Evolutionary conservation across 148 eudicot genomes (phyloP).

Genomic region (Fagopyrum esculentum): DNA sequence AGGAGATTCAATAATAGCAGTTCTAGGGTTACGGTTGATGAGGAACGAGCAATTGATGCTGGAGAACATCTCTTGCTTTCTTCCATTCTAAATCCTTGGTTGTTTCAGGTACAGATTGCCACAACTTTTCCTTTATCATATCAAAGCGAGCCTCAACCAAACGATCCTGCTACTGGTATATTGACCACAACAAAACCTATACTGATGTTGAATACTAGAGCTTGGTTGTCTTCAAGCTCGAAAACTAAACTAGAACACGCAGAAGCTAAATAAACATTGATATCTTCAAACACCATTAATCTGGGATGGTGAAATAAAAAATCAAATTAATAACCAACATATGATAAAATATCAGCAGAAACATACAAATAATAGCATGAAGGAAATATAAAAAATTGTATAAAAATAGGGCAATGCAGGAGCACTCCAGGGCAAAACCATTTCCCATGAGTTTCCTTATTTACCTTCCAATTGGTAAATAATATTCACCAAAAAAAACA

Average conservation of each 20-base stretch:
- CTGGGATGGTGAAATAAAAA: slow-evolving; percentile 16
- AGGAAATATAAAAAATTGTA: neutral
- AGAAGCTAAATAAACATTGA: slow-evolving; percentile 18
- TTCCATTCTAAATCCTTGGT: too few relatives aligned
- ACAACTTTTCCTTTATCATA: too few relatives aligned
- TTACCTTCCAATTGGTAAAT: too few relatives aligned
- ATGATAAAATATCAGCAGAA: neutral
- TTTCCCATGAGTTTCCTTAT: too few relatives aligned
- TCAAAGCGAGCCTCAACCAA: slow-evolving; percentile 19
- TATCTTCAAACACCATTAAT: slow-evolving; percentile 39
- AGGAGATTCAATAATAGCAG: too few relatives aligned
- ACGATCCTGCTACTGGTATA: slow-evolving; percentile 27
- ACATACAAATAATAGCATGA: neutral
- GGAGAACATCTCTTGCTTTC: too few relatives aligned
- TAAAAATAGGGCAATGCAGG: neutral
- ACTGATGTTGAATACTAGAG: slow-evolving; percentile 13
- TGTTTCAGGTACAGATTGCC: too few relatives aligned
- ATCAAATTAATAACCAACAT: neutral
- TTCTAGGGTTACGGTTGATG: too few relatives aligned
- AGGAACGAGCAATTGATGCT: too few relatives aligned
- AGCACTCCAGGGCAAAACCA: too few relatives aligned
- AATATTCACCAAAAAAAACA: too few relatives aligned
- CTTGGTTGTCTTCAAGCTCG: slow-evolving; percentile 19
- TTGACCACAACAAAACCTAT: slow-evolving; percentile 18
- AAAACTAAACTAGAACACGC: slow-evolving; percentile 19